Evolutionary conservation across 2,329 filamentous ascomycete genomes (phyloP).

Genomic region (Fonsecaea pedrosoi): DNA sequence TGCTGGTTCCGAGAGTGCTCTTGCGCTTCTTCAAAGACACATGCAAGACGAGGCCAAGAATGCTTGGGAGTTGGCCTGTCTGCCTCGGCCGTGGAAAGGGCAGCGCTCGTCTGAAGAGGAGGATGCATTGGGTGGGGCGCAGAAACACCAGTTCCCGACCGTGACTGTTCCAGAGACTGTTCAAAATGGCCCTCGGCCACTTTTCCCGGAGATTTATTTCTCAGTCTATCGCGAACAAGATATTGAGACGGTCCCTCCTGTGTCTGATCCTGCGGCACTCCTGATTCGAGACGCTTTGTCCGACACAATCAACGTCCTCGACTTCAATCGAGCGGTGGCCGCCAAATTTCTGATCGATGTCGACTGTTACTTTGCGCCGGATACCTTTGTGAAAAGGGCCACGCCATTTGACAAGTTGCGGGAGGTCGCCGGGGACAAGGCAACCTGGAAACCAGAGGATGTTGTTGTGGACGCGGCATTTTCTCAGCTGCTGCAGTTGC

Average conservation of each 20-base stretch:
- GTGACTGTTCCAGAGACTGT: constrained; percentile 79
- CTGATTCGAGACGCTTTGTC: constrained; percentile 83
- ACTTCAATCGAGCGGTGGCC: constrained; percentile 87
- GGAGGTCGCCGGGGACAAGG: constrained; percentile 65
- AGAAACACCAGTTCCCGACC: constrained; percentile 77
- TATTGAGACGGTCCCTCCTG: constrained; percentile 83
- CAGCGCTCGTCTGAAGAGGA: constrained; percentile 54
- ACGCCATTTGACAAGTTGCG: constrained; percentile 90
- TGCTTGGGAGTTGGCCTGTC: constrained; percentile 74
- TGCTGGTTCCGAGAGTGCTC: constrained; percentile 71
- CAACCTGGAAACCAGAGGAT: constrained; percentile 97
- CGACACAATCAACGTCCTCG: constrained; percentile 91
- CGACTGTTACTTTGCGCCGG: constrained; percentile 89
- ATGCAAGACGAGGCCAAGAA: constrained; percentile 76
- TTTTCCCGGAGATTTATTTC: constrained; percentile 93
- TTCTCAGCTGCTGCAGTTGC: constrained; percentile 89
- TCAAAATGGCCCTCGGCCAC: constrained; percentile 72
- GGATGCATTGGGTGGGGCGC: constrained; percentile 64
- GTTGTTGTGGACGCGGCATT: constrained; percentile 97
- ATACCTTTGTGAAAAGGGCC: constrained; percentile 90
- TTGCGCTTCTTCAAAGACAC: constrained; percentile 84
- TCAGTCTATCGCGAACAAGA: constrained; percentile 91
- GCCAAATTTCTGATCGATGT: constrained; percentile 91
- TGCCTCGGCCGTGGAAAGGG: constrained; percentile 62
- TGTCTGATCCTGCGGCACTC: constrained; percentile 76